Conservation (phyloP, 2,329 filamentous ascomycete genomes). For the Basipetospora chlamydospora region DNA sequence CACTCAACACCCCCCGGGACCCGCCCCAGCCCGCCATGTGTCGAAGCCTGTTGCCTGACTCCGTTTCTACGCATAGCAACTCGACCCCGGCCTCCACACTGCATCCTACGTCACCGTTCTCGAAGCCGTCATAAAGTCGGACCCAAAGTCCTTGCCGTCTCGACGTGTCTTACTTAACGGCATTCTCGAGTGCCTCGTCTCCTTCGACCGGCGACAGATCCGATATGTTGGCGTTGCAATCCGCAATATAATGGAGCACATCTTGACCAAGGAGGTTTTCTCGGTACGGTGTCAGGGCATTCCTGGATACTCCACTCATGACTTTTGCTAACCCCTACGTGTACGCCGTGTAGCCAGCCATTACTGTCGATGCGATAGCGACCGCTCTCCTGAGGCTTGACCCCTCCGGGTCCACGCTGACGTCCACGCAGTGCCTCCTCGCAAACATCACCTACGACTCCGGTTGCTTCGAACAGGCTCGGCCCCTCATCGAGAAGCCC, state of each 20-base stretch:
- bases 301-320: too few species aligned
- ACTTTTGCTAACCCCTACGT: too few species aligned
- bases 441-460: conserved; percentile 43
- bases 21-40: conserved; percentile 4
- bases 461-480: conserved; percentile 34
- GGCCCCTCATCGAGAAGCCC: conserved; percentile 48
- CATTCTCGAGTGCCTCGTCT: conserved; percentile 28
- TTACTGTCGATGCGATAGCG: conserved; percentile 30
- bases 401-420: conserved; percentile 51
- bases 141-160: conserved; percentile 15
- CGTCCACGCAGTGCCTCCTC: conserved; percentile 44
- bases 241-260: conserved; percentile 25
- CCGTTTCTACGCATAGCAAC: conserved; percentile 16
- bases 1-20: background rate
- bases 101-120: conserved; percentile 36
- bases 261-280: conserved; percentile 24
- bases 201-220: conserved; percentile 36
- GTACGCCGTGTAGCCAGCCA: conserved; percentile 23
- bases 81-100: conserved; percentile 34
- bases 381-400: conserved; percentile 51
- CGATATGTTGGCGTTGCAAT: conserved; percentile 33
- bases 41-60: background rate
- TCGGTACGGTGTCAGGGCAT: conserved; percentile 22
- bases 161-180: conserved; percentile 17
- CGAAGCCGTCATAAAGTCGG: conserved; percentile 20